Conservation (phyloP, 2,329 filamentous ascomycete species). For the Aspergillus floridensis region DNA sequence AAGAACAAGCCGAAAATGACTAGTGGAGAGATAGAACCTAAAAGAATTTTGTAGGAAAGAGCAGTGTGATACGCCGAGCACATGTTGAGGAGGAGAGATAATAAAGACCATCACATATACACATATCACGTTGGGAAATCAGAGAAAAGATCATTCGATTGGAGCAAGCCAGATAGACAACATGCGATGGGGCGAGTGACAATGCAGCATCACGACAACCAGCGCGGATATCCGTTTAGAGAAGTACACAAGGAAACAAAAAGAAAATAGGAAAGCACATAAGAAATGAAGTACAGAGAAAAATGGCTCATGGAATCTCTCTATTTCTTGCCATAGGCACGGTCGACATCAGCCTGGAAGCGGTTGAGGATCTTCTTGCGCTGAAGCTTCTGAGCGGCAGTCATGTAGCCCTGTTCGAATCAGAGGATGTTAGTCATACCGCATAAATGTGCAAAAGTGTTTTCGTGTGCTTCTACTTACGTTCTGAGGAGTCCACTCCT, state of each 20-base stretch:
- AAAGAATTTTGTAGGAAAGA: not conserved
- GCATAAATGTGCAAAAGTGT: not conserved
- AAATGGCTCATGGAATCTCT: not conserved
- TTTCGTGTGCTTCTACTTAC: slow-evolving; percentile 25
- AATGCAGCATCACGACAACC: not conserved
- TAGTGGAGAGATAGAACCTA: not conserved
- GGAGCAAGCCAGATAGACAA: slow-evolving; percentile 4
- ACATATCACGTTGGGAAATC: not conserved
- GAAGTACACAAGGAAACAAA: slow-evolving; percentile 11
- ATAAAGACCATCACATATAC: not conserved
- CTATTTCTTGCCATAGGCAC: slow-evolving; percentile 55
- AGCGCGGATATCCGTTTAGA: slow-evolving; percentile 7
- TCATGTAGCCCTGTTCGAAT: slow-evolving; percentile 56
- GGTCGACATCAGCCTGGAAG: slow-evolving; percentile 61
- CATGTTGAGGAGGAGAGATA: not conserved
- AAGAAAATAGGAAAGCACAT: slow-evolving; percentile 10
- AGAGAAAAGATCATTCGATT: not conserved
- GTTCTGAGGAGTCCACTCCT: slow-evolving; percentile 47
- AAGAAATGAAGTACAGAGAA: not conserved
- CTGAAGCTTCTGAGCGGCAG: slow-evolving; percentile 71
- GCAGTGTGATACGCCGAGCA: not conserved
- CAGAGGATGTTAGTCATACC: slow-evolving; percentile 23
- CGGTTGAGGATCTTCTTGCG: slow-evolving; percentile 64
- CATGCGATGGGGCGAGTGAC: not conserved
- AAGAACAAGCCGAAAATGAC: not conserved